phyloP scores from a whole-genome alignment of 441 rosid genomes.

The Adansonia grandidieri region DNA sequence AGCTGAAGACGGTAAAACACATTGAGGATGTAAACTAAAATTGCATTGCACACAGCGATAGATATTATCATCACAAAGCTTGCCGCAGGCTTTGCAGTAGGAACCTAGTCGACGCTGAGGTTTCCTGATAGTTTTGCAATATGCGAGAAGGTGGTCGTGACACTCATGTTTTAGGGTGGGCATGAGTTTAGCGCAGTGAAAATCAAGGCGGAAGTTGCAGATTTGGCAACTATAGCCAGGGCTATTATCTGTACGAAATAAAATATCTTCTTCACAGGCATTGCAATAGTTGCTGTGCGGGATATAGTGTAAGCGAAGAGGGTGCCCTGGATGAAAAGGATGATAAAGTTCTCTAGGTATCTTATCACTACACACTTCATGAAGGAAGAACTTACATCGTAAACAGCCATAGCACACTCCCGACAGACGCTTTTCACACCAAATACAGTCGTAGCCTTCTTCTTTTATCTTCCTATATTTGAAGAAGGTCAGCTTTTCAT shows the following conservation, averaged over 20 bases:
- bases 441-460: background rate
- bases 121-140: background rate
- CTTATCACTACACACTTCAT: background rate
- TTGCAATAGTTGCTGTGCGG: background rate
- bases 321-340: conserved; percentile 12
- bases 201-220: background rate
- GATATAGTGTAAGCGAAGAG: background rate
- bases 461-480: background rate
- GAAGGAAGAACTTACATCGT: background rate
- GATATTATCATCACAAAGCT: background rate
- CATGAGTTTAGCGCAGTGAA: background rate
- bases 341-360: background rate
- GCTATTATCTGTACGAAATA: background rate
- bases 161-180: background rate
- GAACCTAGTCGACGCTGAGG: background rate
- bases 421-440: background rate
- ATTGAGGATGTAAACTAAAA: background rate
- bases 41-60: background rate
- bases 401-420: background rate
- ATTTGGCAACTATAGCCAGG: background rate
- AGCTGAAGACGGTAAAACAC: background rate
- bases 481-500: background rate
- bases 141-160: background rate
- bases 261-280: background rate
- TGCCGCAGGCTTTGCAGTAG: background rate